A percentile compares a stretch with the other conserved stretches of the same genome.
phyloP scores from a whole-genome alignment of 208 protist genomes.

The Leishmania tropica region DNA sequence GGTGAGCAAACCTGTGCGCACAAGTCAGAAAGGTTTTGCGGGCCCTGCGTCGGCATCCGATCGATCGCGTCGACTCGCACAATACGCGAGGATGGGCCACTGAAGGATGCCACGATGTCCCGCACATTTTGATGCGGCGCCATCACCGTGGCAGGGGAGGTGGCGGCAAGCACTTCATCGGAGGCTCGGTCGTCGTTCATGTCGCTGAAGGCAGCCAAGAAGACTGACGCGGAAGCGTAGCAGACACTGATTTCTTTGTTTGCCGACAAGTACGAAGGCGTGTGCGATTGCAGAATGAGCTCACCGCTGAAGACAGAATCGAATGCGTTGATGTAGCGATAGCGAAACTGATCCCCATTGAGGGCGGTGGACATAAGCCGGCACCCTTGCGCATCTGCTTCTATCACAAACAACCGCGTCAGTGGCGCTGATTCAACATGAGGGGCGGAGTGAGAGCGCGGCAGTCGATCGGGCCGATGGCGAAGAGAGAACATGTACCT shows the following conservation, averaged over 20 bases:
- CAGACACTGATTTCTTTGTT: constrained; percentile 69
- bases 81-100: constrained; percentile 50
- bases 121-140: constrained; percentile 66
- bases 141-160: constrained; percentile 60
- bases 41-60: constrained; percentile 32
- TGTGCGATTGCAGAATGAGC: constrained; percentile 57
- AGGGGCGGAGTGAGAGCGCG: constrained; percentile 9
- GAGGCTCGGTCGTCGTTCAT: constrained; percentile 33
- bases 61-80: constrained; percentile 83
- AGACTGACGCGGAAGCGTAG: constrained; percentile 52
- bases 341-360: constrained; percentile 88
- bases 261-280: constrained; percentile 49
- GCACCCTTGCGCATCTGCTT: constrained; percentile 69
- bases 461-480: constrained; percentile 39
- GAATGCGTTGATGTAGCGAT: constrained; percentile 63
- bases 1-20: constrained; percentile 69
- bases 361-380: constrained; percentile 63
- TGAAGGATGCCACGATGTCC: constrained; percentile 72
- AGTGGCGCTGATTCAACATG: constrained; percentile 32
- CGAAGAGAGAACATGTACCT: constrained; percentile 44
- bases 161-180: constrained; percentile 62
- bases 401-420: constrained; percentile 69
- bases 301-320: constrained; percentile 39
- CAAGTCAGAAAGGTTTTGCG: constrained; percentile 62
- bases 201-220: constrained; percentile 53